phyloP scores from a whole-genome alignment of 768 basidiomycete genomes.

The Fistulinella prunicolor region DNA sequence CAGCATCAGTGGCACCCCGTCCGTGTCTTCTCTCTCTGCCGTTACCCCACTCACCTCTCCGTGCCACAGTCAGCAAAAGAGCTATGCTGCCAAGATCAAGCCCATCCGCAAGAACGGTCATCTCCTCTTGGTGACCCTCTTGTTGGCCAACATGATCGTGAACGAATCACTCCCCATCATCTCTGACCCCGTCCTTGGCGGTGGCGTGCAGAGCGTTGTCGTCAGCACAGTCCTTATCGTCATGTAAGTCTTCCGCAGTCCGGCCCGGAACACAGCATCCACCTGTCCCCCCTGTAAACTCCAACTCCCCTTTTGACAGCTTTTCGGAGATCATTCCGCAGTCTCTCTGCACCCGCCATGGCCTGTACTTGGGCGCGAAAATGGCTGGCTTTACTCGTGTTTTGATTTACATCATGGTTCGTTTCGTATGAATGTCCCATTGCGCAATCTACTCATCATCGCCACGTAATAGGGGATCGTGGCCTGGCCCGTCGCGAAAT shows the following conservation, averaged over 20 bases:
- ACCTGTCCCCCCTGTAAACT: too few species aligned
- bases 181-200: constrained; percentile 74
- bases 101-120: constrained; percentile 85
- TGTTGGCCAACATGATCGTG: constrained; percentile 88
- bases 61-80: constrained; percentile 63
- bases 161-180: constrained; percentile 88
- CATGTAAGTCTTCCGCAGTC: constrained; percentile 54
- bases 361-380: constrained; percentile 83
- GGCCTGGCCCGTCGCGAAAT: constrained; percentile 83
- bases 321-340: constrained; percentile 93
- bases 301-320: constrained; percentile 36
- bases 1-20: constrained; percentile 82
- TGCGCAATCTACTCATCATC: background rate
- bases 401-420: constrained; percentile 68
- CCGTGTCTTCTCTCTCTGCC: constrained; percentile 26
- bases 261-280: too few species aligned
- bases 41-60: background rate
- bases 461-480: constrained; percentile 52
- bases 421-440: background rate
- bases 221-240: constrained; percentile 84
- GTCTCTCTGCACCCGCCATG: constrained; percentile 88
- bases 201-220: constrained; percentile 73
- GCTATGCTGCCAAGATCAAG: constrained; percentile 80
- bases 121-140: constrained; percentile 75
- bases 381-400: constrained; percentile 70